phyloP scores from a whole-genome alignment of 2,329 filamentous ascomycete genomes.

The Bipolaris sorokiniana region DNA sequence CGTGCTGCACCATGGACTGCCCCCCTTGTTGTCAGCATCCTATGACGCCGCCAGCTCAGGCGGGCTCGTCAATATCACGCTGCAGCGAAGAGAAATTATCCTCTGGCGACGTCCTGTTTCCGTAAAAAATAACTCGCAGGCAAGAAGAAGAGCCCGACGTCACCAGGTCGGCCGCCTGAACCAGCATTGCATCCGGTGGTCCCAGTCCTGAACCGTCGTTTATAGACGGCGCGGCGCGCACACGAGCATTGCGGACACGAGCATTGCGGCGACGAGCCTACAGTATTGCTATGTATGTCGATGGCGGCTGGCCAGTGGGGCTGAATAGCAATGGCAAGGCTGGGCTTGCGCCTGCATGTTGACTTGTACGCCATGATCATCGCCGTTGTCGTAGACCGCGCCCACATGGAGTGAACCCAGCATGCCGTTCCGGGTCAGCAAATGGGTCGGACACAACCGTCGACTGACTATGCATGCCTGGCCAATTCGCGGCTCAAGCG shows the following conservation, averaged over 20 bases:
- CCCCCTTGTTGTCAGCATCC: conserved; percentile 34
- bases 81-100: conserved; percentile 37
- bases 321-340: conserved; percentile 15
- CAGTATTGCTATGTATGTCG: not conserved
- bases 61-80: conserved; percentile 38
- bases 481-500: conserved; percentile 44
- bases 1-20: conserved; percentile 38
- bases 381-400: conserved; percentile 18
- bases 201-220: not conserved
- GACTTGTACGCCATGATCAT: conserved; percentile 20
- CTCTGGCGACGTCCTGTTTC: conserved; percentile 13
- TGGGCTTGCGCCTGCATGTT: conserved; percentile 5
- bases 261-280: not conserved
- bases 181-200: not conserved
- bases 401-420: conserved; percentile 29
- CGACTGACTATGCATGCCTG: conserved; percentile 28
- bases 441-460: conserved; percentile 46
- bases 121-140: not conserved
- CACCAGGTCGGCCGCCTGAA: conserved; percentile 13
- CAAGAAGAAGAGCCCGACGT: conserved; percentile 1
- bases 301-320: conserved; percentile 2
- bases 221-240: not conserved
- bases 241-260: not conserved
- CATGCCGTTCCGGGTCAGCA: conserved; percentile 43
- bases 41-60: conserved; percentile 36